Base-by-base conservation (phyloP, 768 basidiomycete genomes). In the Cyclocybe aegerita region DNA sequence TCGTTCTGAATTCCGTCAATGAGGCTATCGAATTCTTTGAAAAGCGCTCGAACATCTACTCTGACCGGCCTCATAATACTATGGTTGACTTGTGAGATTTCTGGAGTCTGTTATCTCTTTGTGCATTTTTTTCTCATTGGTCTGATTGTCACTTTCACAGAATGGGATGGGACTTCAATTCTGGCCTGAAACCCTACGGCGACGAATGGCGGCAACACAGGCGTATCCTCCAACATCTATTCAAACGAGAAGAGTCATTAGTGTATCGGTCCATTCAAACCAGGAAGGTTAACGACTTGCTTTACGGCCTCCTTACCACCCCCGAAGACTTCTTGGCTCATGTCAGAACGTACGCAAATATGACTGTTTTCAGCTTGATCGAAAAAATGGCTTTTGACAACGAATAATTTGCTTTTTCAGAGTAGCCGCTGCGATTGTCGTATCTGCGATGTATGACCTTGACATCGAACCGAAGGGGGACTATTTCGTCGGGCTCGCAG, bases 151-250 rank as follows among this genome's bases (percentile, higher is more conserved):
- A 4, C 7, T 14, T 6, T 16, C 23, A 5, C 48, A 72, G 70
- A 11, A 61, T 62, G 57, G 68, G 65, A 7, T 69, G 60, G 65
- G 57, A 62, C 17, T 65, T 63, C 46, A 61, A 57, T 48, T 14
- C 61, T 14, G 62, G 40, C 1, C 14, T 70, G 5, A 62, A 65
- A 52, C 55, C 54, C 29, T 65, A 71, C 30, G 62, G 58, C 2
- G 61, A 61, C 1, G 40, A 39, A 42, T 71, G 69, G 70, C 57
- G 67, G 23, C 44, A 49, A 15, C 60, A 65, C 14, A 51, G 66
- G 32, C 52, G 58, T 11, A 39, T 67, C 4, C 58, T 65, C n/a
- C 63, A 71, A 31, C 58, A 64, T 41, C 50, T 53, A 7, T 65
- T 65, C 46, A 57, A 53, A 4, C 55, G 52, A 10, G 57, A 59